These are phyloP conservation scores for Prunus kanzakura DNA, from an alignment of 306 rosid species.

Conservation along the genomic window DNA sequence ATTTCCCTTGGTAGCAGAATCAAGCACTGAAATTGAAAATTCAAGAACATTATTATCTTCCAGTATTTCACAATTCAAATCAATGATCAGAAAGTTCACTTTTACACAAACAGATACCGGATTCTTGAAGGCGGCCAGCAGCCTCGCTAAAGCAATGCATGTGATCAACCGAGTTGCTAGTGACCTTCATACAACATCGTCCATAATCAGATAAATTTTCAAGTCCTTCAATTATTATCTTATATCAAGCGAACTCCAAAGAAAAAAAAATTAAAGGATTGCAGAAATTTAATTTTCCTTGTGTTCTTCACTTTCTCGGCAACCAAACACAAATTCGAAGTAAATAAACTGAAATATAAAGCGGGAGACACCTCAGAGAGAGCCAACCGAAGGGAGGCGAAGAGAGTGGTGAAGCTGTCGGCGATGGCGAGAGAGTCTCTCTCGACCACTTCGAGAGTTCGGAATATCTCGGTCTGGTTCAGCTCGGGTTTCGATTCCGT, in stretches of 20 bases:
- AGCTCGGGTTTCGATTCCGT: constrained; percentile 22
- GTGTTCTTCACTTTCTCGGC: constrained; percentile 8
- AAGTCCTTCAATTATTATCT: background rate
- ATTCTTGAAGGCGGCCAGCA: constrained; percentile 89
- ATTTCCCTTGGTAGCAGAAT: constrained; percentile 79
- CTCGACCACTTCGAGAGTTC: constrained; percentile 72
- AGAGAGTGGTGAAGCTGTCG: constrained; percentile 71
- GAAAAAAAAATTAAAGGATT: background rate
- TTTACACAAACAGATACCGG: constrained; percentile 36
- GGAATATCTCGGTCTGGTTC: constrained; percentile 46
- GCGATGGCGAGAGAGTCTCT: constrained; percentile 74
- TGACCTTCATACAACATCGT: constrained; percentile 35
- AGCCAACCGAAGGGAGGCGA: constrained; percentile 68
- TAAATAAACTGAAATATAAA: background rate
- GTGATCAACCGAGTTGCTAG: constrained; percentile 70
- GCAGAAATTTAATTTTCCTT: background rate
- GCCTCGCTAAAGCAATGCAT: constrained; percentile 79
- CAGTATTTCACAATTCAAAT: background rate
- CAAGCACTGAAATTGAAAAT: constrained; percentile 56
- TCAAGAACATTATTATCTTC: background rate
- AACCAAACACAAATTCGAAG: constrained; percentile 1
- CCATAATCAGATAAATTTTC: background rate
- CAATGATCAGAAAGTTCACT: no score
- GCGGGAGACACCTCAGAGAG: constrained; percentile 61
- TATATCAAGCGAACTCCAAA: background rate